Evolutionary conservation across 1,284 basidiomycete genomes (phyloP).

Genomic region (Ceratobasidium sp.): DNA sequence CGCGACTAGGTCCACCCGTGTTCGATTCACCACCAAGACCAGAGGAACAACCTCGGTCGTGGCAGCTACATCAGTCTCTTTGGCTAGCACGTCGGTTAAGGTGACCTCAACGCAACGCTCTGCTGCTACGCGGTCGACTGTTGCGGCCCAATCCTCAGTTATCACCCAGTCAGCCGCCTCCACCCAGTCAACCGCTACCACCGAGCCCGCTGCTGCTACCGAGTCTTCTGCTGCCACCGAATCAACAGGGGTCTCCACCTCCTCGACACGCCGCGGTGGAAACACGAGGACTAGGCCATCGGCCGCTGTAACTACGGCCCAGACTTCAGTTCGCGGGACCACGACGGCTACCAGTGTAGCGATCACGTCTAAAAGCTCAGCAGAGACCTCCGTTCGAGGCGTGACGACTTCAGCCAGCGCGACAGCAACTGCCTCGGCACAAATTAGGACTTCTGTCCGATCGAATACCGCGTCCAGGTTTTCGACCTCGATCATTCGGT

Average conservation of each 20-base stretch:
- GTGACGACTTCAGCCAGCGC: slow-evolving; percentile 29
- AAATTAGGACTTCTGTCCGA: background rate
- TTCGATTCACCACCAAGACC: slow-evolving; percentile 19
- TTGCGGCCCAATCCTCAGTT: background rate
- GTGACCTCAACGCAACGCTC: background rate
- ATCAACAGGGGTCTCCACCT: background rate
- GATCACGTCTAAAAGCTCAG: slow-evolving; percentile 20
- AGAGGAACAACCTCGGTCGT: slow-evolving; percentile 7
- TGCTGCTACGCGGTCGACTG: background rate
- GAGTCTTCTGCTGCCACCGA: background rate
- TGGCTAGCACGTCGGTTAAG: background rate
- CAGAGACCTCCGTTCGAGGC: background rate
- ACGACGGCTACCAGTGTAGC: slow-evolving; percentile 34
- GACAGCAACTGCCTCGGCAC: background rate
- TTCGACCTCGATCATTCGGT: slow-evolving; percentile 12
- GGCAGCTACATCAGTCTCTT: background rate
- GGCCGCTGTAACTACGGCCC: slow-evolving; percentile 4
- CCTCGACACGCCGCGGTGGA: background rate
- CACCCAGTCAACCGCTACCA: no score
- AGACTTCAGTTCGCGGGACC: slow-evolving; percentile 41
- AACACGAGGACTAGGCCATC: background rate
- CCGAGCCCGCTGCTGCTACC: background rate
- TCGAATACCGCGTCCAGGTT: slow-evolving; percentile 3
- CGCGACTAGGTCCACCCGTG: background rate
- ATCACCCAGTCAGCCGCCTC: no score